Conservation (phyloP, 2,329 filamentous ascomycete genomes). For the Cladosporium sp. region DNA sequence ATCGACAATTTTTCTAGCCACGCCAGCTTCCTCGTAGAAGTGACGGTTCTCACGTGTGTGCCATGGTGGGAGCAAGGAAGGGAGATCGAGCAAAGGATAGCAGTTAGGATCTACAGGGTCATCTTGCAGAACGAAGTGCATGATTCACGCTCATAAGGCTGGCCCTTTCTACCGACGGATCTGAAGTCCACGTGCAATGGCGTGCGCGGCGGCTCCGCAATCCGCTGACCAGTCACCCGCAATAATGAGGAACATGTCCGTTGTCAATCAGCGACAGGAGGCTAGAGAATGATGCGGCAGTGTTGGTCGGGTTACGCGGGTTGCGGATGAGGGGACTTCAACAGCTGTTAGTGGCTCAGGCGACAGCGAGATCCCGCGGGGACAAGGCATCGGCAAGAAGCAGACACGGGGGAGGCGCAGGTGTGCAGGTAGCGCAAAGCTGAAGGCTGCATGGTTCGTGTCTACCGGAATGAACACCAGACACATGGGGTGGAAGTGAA, state of each 20-base stretch:
- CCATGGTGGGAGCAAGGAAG: not conserved
- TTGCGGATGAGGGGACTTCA: not conserved
- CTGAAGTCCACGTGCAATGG: slow-evolving; percentile 4
- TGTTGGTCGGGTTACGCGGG: not conserved
- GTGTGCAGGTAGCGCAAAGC: not conserved
- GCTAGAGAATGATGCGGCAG: not conserved
- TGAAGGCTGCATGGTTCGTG: not conserved
- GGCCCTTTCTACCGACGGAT: not conserved
- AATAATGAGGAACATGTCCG: slow-evolving; percentile 9
- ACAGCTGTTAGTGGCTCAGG: not conserved
- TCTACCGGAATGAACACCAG: not conserved
- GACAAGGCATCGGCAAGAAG: not conserved
- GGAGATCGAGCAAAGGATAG: not conserved
- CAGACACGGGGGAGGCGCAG: slow-evolving; percentile 9
- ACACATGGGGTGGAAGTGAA: not conserved
- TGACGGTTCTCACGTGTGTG: not conserved
- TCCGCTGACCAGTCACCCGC: not conserved
- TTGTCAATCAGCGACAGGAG: not conserved
- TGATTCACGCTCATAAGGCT: slow-evolving; percentile 3
- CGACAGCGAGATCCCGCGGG: not conserved
- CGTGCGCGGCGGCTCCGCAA: slow-evolving; percentile 5
- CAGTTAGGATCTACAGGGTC: not conserved
- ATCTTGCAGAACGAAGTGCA: not conserved
- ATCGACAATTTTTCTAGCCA: too few species aligned
- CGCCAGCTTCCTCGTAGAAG: too few species aligned